Evolutionary conservation across 108 stramenopile species (phyloP).

Genomic region (Skeletonema tropicum): DNA sequence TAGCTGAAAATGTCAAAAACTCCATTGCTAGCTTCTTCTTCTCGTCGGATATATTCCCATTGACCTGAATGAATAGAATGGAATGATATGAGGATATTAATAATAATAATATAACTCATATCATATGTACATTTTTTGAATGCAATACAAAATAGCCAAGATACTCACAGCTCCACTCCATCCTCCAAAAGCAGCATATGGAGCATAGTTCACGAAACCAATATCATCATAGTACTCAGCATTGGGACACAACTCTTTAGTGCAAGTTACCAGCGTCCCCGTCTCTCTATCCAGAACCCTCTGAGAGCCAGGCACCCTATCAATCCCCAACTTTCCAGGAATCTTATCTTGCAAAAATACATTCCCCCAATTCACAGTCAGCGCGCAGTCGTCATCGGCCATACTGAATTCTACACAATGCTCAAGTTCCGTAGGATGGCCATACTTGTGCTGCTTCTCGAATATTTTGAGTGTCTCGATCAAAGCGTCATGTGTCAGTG

Average conservation of each 20-base stretch:
- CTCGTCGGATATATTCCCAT: slow-evolving; percentile 7
- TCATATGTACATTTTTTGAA: too few relatives aligned
- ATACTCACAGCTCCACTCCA: slow-evolving; percentile 43
- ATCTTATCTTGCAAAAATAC: slow-evolving; percentile 18
- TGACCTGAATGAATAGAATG: slow-evolving; percentile 2
- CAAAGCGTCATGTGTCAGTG: slow-evolving; percentile 50
- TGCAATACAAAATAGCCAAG: background rate
- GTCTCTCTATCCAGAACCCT: slow-evolving; percentile 34
- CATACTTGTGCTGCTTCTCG: slow-evolving; percentile 30
- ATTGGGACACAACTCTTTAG: slow-evolving; percentile 37
- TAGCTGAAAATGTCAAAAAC: slow-evolving; percentile 50
- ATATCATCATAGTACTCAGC: slow-evolving; percentile 46
- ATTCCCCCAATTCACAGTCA: slow-evolving; percentile 56
- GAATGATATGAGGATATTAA: background rate
- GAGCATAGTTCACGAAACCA: slow-evolving; percentile 50
- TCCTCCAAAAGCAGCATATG: slow-evolving; percentile 58
- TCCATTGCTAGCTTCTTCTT: slow-evolving; percentile 41
- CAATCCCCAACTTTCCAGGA: slow-evolving; percentile 34
- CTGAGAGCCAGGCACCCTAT: slow-evolving; percentile 31
- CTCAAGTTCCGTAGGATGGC: slow-evolving; percentile 13
- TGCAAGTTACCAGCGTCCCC: slow-evolving; percentile 42
- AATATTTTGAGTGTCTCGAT: slow-evolving; percentile 47
- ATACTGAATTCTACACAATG: slow-evolving; percentile 10
- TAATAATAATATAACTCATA: too few relatives aligned
- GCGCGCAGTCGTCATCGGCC: slow-evolving; percentile 44